These are phyloP conservation scores for Saccharum officinarum DNA, from an alignment of 176 grass and related monocot species.

Conservation along the genomic window DNA sequence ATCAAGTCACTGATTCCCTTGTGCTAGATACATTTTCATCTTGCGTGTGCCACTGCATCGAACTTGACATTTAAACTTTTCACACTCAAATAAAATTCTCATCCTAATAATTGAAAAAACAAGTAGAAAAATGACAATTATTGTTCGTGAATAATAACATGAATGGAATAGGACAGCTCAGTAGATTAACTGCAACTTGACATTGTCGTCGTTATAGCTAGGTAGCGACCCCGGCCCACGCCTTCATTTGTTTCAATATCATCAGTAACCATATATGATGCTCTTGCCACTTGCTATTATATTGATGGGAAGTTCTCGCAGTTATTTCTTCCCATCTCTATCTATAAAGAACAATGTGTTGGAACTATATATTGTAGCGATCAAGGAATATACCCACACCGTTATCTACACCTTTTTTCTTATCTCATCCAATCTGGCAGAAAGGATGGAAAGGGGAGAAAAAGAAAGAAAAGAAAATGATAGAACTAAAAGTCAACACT, in stretches of 20 bases:
- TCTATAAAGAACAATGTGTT: neutral
- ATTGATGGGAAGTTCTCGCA: neutral
- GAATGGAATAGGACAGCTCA: neutral
- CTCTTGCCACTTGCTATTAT: neutral
- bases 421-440: constrained; percentile 5
- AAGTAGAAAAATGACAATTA: neutral
- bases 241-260: neutral
- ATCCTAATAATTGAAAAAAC: neutral
- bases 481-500: constrained; percentile 41
- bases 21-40: neutral
- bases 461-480: neutral
- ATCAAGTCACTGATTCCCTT: neutral
- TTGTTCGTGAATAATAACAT: neutral
- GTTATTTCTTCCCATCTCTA: neutral
- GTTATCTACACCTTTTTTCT: neutral
- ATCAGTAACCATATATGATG: neutral
- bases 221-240: too few species aligned
- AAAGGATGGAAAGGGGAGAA: neutral
- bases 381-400: constrained; percentile 27
- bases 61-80: neutral
- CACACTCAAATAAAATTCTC: too few species aligned
- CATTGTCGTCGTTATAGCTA: neutral
- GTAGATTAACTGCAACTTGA: neutral
- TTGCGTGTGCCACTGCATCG: neutral
- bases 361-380: neutral